Evolutionary conservation across 345 rosid genomes (phyloP).

Genomic region (Hirschfeldia incana): DNA sequence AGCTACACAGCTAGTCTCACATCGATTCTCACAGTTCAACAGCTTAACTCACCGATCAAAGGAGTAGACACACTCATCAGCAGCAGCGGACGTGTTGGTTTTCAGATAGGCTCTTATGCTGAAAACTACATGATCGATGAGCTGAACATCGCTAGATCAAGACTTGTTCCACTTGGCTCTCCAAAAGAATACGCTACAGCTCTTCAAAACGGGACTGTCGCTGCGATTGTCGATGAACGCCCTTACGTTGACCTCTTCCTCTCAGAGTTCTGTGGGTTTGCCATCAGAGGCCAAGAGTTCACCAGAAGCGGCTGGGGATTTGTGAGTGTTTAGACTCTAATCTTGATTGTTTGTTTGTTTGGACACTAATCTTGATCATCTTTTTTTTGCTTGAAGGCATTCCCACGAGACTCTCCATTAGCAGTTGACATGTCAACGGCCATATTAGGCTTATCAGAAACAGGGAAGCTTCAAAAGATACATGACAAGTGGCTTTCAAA

Average conservation of each 20-base stretch:
- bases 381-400: slow-evolving; percentile 53
- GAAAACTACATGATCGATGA: slow-evolving; percentile 73
- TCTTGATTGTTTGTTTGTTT: slow-evolving; percentile 18
- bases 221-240: slow-evolving; percentile 81
- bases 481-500: slow-evolving; percentile 67
- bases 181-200: slow-evolving; percentile 75
- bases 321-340: slow-evolving; percentile 36
- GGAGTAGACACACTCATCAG: slow-evolving; percentile 76
- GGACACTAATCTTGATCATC: background rate
- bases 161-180: slow-evolving; percentile 80
- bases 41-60: slow-evolving; percentile 81
- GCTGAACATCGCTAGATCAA: slow-evolving; percentile 64
- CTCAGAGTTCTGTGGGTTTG: slow-evolving; percentile 63
- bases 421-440: slow-evolving; percentile 90
- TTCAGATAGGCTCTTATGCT: slow-evolving; percentile 83
- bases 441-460: slow-evolving; percentile 73
- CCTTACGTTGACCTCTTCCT: slow-evolving; percentile 82
- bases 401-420: slow-evolving; percentile 85
- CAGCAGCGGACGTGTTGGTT: slow-evolving; percentile 56
- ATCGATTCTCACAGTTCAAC: slow-evolving; percentile 85
- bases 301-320: slow-evolving; percentile 91
- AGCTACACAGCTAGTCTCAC: slow-evolving; percentile 98
- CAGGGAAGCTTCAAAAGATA: slow-evolving; percentile 76
- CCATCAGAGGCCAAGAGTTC: slow-evolving; percentile 78
- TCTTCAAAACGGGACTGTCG: slow-evolving; percentile 67